Conservation (phyloP, 1,139 yeast species). For the Eremothecium cymbalariae region DNA sequence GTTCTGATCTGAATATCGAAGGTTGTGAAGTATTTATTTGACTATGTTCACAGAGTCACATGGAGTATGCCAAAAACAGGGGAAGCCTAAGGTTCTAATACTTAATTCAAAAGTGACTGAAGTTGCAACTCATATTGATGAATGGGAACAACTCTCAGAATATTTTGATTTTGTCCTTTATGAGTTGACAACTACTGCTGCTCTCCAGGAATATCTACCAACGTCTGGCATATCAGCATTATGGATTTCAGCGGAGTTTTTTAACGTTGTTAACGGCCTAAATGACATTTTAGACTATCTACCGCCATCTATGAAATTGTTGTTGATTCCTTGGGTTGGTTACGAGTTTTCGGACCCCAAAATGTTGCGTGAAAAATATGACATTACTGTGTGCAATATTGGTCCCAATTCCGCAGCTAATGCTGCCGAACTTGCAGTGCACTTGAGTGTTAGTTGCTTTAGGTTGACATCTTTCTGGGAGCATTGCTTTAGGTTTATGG, state of each 20-base stretch:
- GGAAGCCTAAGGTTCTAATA: constrained; percentile 24
- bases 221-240: constrained; percentile 43
- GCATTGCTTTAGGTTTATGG: constrained; percentile 33
- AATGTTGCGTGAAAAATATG: constrained; percentile 33
- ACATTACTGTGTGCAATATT: constrained; percentile 55
- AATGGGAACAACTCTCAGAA: constrained; percentile 20
- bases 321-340: constrained; percentile 67
- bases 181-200: constrained; percentile 20
- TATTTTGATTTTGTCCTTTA: constrained; percentile 25
- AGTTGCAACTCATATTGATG: constrained; percentile 22
- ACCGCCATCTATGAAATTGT: constrained; percentile 47
- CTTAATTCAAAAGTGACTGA: constrained; percentile 24
- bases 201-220: constrained; percentile 22
- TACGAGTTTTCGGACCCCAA: constrained; percentile 50
- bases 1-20: too few species aligned
- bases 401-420: constrained; percentile 58
- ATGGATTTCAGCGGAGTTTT: constrained; percentile 59
- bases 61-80: too few species aligned
- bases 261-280: constrained; percentile 44
- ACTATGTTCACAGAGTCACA: too few species aligned
- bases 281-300: constrained; percentile 39
- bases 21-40: too few species aligned
- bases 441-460: constrained; percentile 51
- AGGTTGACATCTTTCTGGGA: constrained; percentile 51
- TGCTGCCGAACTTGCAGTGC: constrained; percentile 68